Evolutionary conservation across 805 yeast genomes (phyloP).

Genomic region (Clavispora asparagi): DNA sequence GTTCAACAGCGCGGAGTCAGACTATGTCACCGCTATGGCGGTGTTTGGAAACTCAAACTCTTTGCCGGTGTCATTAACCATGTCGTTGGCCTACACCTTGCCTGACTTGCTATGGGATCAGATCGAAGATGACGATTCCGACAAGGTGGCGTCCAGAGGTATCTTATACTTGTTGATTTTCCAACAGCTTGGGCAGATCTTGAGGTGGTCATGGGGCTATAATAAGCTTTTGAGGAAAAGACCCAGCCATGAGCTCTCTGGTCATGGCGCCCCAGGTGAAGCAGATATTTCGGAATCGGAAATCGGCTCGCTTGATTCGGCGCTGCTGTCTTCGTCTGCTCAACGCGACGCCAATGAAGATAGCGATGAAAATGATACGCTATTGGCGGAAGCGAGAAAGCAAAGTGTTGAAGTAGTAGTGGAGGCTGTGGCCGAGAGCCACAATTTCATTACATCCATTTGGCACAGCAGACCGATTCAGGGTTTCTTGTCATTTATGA

Average conservation of each 20-base stretch:
- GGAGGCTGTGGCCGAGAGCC: background rate
- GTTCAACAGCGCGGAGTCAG: slow-evolving; percentile 70
- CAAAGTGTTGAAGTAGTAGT: background rate
- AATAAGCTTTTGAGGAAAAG: slow-evolving; percentile 59
- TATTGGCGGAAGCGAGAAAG: background rate
- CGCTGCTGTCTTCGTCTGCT: background rate
- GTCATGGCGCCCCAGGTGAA: slow-evolving; percentile 3
- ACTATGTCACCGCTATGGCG: slow-evolving; percentile 94
- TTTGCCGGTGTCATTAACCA: slow-evolving; percentile 84
- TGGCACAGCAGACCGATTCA: slow-evolving; percentile 2
- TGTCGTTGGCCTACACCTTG: slow-evolving; percentile 70
- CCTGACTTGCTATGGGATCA: slow-evolving; percentile 77
- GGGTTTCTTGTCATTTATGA: slow-evolving; percentile 47
- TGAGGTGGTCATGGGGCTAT: slow-evolving; percentile 87
- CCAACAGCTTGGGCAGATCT: slow-evolving; percentile 78
- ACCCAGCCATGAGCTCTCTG: slow-evolving; percentile 27
- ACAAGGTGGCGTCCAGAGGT: slow-evolving; percentile 74
- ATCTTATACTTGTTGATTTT: slow-evolving; percentile 67
- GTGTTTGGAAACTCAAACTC: slow-evolving; percentile 96
- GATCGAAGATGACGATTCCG: slow-evolving; percentile 57
- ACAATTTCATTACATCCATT: background rate
- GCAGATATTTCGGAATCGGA: background rate
- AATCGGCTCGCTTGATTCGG: background rate
- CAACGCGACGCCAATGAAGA: background rate
- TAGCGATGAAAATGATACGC: background rate